These are phyloP conservation scores for Blakeslea trispora DNA, from an alignment of 371 early-diverging fungal species.

Conservation along the genomic window DNA sequence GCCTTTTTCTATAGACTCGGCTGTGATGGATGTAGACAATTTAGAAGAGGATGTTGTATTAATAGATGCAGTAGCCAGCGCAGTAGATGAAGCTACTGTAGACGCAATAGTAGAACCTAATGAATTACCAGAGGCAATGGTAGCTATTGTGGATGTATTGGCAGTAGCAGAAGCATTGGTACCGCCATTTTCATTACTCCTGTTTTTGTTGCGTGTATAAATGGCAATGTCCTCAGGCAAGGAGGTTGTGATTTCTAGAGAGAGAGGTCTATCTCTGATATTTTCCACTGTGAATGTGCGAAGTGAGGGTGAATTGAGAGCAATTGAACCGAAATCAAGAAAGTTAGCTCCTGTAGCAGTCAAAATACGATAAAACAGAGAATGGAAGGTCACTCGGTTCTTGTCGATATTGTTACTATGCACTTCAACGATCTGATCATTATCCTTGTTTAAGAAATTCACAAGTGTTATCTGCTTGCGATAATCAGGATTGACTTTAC, in stretches of 20 bases:
- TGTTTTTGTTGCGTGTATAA: slow-evolving; percentile 45
- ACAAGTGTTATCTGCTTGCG: slow-evolving; percentile 94
- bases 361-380: slow-evolving; percentile 93
- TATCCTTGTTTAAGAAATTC: slow-evolving; percentile 86
- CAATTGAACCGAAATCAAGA: slow-evolving; percentile 89
- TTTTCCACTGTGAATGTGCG: slow-evolving; percentile 88
- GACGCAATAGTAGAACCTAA: too few relatives aligned
- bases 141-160: background rate
- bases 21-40: slow-evolving; percentile 12
- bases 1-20: slow-evolving; percentile 21
- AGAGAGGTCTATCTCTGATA: slow-evolving; percentile 62
- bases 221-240: slow-evolving; percentile 69
- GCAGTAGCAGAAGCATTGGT: background rate
- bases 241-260: slow-evolving; percentile 67
- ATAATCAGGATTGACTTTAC: slow-evolving; percentile 97
- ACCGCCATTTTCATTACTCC: background rate
- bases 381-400: slow-evolving; percentile 94
- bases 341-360: slow-evolving; percentile 90
- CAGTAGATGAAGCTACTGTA: background rate
- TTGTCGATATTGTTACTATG: slow-evolving; percentile 94
- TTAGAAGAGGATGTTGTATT: slow-evolving; percentile 1
- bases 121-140: background rate
- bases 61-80: background rate
- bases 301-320: slow-evolving; percentile 80
- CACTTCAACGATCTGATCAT: slow-evolving; percentile 92